Evolutionary conservation across 1,284 basidiomycete species (phyloP).

Genomic region (Phellinidium pouzarii): DNA sequence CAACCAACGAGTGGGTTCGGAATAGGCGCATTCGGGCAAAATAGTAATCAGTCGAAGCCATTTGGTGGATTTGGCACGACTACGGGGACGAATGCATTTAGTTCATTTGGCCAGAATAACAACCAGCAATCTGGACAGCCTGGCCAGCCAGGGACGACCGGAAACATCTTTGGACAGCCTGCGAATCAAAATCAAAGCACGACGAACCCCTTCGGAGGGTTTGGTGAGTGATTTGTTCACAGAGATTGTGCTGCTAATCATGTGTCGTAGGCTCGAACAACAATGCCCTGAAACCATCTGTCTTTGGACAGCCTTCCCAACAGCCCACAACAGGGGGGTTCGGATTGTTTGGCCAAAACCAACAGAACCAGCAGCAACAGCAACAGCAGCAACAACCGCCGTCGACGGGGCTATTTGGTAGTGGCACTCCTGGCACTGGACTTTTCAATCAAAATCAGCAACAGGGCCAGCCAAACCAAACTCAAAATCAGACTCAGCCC

Average conservation of each 20-base stretch:
- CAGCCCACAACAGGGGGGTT: conserved; percentile 20
- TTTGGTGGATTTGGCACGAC: conserved; percentile 18
- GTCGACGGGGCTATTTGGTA: conserved; percentile 22
- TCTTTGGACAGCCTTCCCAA: conserved; percentile 22
- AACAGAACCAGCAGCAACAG: conserved; percentile 23
- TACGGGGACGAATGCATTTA: conserved; percentile 16
- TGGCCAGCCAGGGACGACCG: conserved; percentile 19
- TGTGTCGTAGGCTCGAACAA: conserved; percentile 1
- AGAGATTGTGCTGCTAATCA: not conserved
- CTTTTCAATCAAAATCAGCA: conserved; percentile 30
- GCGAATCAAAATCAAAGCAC: conserved; percentile 17
- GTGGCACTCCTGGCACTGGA: conserved; percentile 21
- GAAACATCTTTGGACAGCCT: conserved; percentile 19
- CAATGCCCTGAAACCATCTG: conserved; percentile 16
- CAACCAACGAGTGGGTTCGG: conserved; percentile 21
- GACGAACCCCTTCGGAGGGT: conserved; percentile 19
- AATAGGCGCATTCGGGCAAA: conserved; percentile 12
- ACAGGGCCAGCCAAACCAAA: conserved; percentile 26
- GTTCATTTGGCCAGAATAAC: conserved; percentile 18
- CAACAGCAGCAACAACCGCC: conserved; percentile 18
- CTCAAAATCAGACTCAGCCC: conserved; percentile 27
- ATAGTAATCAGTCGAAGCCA: conserved; percentile 14
- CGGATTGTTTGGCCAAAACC: conserved; percentile 29
- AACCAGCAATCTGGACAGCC: conserved; percentile 19
- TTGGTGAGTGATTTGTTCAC: conserved; percentile 13